Conservation (phyloP, 352 stramenopile genomes). For the Globisporangium yorkense region DNA sequence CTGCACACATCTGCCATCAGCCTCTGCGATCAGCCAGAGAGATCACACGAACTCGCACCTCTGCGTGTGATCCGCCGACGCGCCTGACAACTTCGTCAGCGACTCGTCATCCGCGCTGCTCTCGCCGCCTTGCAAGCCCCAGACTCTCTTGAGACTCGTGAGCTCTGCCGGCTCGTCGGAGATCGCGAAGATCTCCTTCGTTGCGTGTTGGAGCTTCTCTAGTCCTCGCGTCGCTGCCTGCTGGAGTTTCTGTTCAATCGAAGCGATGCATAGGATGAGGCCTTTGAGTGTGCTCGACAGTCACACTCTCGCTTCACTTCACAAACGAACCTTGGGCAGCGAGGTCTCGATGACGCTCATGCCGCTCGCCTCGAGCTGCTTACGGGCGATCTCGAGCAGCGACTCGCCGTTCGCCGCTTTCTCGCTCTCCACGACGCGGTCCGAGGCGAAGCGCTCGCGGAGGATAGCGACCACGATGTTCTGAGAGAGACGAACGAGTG, state of each 20-base stretch:
- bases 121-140: slow-evolving; percentile 26
- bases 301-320: neutral
- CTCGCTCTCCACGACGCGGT: slow-evolving; percentile 1
- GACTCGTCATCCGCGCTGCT: neutral
- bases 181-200: slow-evolving; percentile 25
- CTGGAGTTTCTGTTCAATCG: slow-evolving; percentile 32
- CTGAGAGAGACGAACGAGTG: slow-evolving; percentile 14
- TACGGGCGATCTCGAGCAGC: slow-evolving; percentile 50
- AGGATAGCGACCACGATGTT: slow-evolving; percentile 57
- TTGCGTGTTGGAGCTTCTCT: slow-evolving; percentile 35
- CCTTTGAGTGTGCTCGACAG: too few relatives aligned
- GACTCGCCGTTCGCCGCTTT: slow-evolving; percentile 21
- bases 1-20: slow-evolving; percentile 11
- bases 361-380: slow-evolving; percentile 42
- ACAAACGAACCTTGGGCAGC: slow-evolving; percentile 34
- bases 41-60: neutral
- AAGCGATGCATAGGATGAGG: neutral
- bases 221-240: slow-evolving; percentile 26
- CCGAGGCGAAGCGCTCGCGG: slow-evolving; percentile 50
- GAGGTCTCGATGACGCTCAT: slow-evolving; percentile 36
- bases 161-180: slow-evolving; percentile 38
- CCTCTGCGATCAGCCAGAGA: neutral
- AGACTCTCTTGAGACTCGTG: slow-evolving; percentile 42
- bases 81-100: neutral
- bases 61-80: neutral